Conservation (phyloP, 768 basidiomycete species). For the Cubamyces lactineus region DNA sequence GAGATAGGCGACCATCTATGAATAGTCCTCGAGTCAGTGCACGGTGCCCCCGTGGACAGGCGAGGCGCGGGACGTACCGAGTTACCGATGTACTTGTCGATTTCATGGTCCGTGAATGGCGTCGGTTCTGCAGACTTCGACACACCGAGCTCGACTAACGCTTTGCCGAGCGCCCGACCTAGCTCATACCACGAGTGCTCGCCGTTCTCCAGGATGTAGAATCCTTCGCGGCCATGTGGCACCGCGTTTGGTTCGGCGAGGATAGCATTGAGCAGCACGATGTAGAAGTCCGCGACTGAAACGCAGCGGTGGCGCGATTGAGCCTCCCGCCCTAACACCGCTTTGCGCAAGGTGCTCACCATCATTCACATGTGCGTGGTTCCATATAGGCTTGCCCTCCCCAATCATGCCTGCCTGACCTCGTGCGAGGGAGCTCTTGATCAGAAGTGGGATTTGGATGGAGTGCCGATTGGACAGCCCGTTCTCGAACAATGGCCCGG, state of each 20-base stretch:
- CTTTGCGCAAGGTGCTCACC: constrained; percentile 35
- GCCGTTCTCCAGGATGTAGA: constrained; percentile 36
- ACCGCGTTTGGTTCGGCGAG: constrained; percentile 31
- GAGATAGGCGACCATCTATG: constrained; percentile 14
- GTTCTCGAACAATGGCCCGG: constrained; percentile 46
- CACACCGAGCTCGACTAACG: constrained; percentile 32
- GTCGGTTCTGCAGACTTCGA: constrained; percentile 41
- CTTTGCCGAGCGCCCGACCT: constrained; percentile 39
- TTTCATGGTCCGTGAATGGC: constrained; percentile 46
- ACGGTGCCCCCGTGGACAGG: background rate
- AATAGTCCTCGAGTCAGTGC: background rate
- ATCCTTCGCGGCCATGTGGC: constrained; percentile 37
- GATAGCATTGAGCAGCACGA: constrained; percentile 44
- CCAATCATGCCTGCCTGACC: constrained; percentile 56
- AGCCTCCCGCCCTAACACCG: too few species aligned
- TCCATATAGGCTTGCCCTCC: constrained; percentile 59
- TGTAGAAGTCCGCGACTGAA: constrained; percentile 47
- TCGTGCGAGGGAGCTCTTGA: constrained; percentile 46
- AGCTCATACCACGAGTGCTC: constrained; percentile 37
- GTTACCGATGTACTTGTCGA: constrained; percentile 41
- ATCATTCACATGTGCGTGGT: constrained; percentile 56
- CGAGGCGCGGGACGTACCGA: background rate
- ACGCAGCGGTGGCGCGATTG: background rate
- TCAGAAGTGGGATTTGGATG: constrained; percentile 48
- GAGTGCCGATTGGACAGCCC: constrained; percentile 56